Conservation (phyloP, 257 asterid genomes). For the Rubia yunnanensis region DNA sequence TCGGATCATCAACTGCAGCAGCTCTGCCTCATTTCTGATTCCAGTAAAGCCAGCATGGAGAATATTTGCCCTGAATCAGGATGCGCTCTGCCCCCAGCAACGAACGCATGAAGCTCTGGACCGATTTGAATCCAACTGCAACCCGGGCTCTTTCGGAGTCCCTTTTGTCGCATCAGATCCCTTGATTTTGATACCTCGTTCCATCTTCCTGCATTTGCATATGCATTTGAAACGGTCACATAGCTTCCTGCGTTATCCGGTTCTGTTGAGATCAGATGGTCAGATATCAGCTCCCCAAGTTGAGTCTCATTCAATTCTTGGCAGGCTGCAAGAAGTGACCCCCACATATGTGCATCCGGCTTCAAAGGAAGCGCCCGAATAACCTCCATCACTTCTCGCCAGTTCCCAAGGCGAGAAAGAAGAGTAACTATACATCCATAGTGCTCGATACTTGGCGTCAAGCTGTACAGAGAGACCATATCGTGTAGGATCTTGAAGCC, state of each 20-base stretch:
- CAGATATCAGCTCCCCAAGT: constrained; percentile 16
- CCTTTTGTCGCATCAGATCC: constrained; percentile 21
- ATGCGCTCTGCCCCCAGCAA: constrained; percentile 20
- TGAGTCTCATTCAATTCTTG: constrained; percentile 21
- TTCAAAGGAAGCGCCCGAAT: constrained; percentile 18
- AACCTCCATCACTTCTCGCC: constrained; percentile 14
- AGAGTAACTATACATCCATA: constrained; percentile 22
- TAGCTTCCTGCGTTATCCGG: constrained; percentile 24
- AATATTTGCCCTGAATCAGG: constrained; percentile 16
- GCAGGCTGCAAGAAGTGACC: constrained; percentile 27
- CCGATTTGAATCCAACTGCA: constrained; percentile 27
- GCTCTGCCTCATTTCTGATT: constrained; percentile 10
- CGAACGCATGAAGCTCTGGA: constrained; percentile 18
- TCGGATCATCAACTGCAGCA: neutral
- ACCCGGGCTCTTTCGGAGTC: constrained; percentile 23
- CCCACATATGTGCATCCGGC: constrained; percentile 19
- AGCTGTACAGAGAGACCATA: constrained; percentile 16
- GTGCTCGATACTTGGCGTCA: constrained; percentile 22
- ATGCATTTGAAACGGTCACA: constrained; percentile 27
- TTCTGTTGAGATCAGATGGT: constrained; percentile 17
- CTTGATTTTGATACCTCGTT: constrained; percentile 18
- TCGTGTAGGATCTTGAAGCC: constrained; percentile 7
- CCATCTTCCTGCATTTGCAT: constrained; percentile 25
- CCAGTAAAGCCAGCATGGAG: constrained; percentile 15
- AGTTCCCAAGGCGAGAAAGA: constrained; percentile 20